Evolutionary conservation across 2,329 filamentous ascomycete genomes (phyloP), one percentile per base, ranked within the genome.

Genomic region (Remersonia thermophila): DNA sequence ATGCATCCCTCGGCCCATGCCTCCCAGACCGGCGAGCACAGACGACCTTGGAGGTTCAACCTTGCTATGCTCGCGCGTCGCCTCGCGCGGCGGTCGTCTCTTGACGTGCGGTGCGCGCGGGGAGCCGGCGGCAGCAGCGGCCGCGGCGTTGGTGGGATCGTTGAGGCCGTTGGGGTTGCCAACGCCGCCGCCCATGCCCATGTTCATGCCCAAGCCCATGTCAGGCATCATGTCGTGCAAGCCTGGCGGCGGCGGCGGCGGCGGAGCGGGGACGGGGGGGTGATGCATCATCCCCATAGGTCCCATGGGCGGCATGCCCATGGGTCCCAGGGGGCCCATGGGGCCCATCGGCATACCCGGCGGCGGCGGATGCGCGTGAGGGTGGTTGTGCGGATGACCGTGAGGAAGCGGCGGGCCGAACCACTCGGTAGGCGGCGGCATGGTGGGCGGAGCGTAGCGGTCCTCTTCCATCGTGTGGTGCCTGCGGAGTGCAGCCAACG

Each of bases 11-110:
- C 60, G 55, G 1, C 60, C 63, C 18, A 55, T 54, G 4, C 63
- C 63, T 27, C 56, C 59, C 27, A 71, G 56, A 3, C 67, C 67
- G 17, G 67, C 67, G 49, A 69, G 51, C 31, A 61, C 55, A 33
- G 66, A 68, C 18, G 57, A 57, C 43, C 49, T 58, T 23, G 60
- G 57, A 28, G 32, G 18, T 27, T 47, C 43, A 13, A 27, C 27
- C 38, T 49, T 42, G 37, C 35, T 47, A 30, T 50, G 45, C 30
- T 50, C 43, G 11, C 44, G 37, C 13, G 40, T 35, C 23, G 39
- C 38, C 36, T 48, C 44, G n/a, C 32, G 11, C 31, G 38, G 40
- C 30, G 41, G 38, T 11, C 47, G 42, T 32, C 47, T 42, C 33
- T 34, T 33, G 7, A 46, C 42, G 17, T 43, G 15, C 10, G 43